Evolutionary conservation across 1,284 basidiomycete species (phyloP), one percentile per base, ranked within the genome.

Genomic region (Filobasidium uniguttulatum): DNA sequence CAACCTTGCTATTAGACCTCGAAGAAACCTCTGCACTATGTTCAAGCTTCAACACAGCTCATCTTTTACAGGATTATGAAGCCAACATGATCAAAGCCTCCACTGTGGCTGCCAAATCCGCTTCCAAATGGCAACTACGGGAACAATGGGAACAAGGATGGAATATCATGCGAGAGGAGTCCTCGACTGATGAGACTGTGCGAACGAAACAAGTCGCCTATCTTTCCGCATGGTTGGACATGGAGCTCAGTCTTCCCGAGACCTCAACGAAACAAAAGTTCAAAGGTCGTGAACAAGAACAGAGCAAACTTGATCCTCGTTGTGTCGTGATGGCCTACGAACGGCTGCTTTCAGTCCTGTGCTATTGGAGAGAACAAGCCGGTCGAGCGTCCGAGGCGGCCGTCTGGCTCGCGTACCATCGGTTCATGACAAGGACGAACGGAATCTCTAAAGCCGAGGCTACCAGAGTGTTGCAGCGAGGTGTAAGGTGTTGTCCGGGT

Each of bases 21-120:
- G 83, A 86, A 33, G 77, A 82, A 17, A 90, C 87, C 0, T 81
- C 82, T 50, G 79, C 85, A 59, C 73, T 77, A 2, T 94, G 90
- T 64, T 93, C 89, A 1, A 77, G 81, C 0, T 93, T 91, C 67
- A 84, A 86, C 17, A 86, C 86, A 0, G 75, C 77, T 35, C 75
- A 83, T 66, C 78, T 79, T 53, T 73, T 81, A 0, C 69, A 76
- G 15, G 75, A 81, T 49, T 96, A 96, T 61, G 87, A 91, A 62
- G 61, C 69, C 0, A 68, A 82, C 7, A 75, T 94, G 37, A 76
- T 91, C 15, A 66, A 76, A 2, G 85, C 85, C 1, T 86, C 85
- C 22, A 82, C 83, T 63, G 66, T 75, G 29, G 77, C 80, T 19
- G 69, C 76, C 15, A 72, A 73, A 37, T 78, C 80, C 3, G 73